Evolutionary conservation across 805 yeast species (phyloP), one percentile per base, ranked within the genome.

Genomic region (Sungouiella blattae): DNA sequence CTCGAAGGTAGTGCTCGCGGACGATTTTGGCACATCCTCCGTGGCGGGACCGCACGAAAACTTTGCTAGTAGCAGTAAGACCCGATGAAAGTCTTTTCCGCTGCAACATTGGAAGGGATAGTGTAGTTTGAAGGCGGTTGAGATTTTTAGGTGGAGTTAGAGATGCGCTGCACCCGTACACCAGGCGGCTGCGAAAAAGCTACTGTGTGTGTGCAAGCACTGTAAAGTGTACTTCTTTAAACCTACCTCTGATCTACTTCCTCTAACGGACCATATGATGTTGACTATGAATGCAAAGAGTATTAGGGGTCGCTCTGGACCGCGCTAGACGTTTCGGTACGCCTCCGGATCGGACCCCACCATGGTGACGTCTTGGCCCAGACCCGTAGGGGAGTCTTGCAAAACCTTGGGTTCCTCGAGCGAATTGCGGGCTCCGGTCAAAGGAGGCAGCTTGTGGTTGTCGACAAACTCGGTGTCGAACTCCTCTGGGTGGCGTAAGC

Each of bases 1-100:
- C 78, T 58, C 98, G 75, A 38, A 93, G 67, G 55, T 93, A 93
- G 60, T 91, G 98, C 56, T 93, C 99, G 46, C 97, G 73, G 7
- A 91, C 95, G 18, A 93, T 75, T 57, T 93, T 91, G 23, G 88
- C 73, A 4, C 97, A 96, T 29, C 82, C 81, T 7, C 98, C 98
- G 43, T 83, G 79, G 50, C 93, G 74, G 2, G 96, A 86, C 50
- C 96, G 69, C 37, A 93, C 95, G 64, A 85, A 91, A 11, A 93
- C 96, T 59, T 91, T 91, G 31, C 83, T 85, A 0, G 93, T 82
- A 21, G 83, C 93, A 3, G 83, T 69, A 16, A 68, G 57, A 6
- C 73, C 73, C 16, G 60, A 46, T 5, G 69, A 56, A 27, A 67
- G 52, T 46, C 71, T 49, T 41, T 67, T 67, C 32, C 60, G 49